phyloP scores from a whole-genome alignment of 768 basidiomycete genomes.

The Fistulinella prunicolor region DNA sequence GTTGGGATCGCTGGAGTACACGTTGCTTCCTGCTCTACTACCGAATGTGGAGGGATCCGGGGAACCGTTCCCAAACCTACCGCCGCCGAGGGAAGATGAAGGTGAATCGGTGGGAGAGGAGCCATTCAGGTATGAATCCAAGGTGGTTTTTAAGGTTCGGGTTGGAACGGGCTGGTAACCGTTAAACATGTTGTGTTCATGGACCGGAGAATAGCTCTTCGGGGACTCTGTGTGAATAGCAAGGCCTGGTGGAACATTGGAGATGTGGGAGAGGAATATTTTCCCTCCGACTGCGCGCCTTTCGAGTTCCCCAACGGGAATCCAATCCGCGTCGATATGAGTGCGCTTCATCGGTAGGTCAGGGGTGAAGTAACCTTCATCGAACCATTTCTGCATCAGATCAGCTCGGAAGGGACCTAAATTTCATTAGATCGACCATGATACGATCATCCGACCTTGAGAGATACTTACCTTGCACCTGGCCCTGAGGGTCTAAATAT shows the following conservation, averaged over 20 bases:
- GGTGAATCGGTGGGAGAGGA: constrained; percentile 68
- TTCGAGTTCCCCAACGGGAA: constrained; percentile 57
- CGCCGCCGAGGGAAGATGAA: constrained; percentile 65
- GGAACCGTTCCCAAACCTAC: constrained; percentile 61
- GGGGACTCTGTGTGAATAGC: constrained; percentile 49
- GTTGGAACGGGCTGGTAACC: constrained; percentile 68
- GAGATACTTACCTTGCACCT: constrained; percentile 70
- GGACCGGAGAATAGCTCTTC: constrained; percentile 39
- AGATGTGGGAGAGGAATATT: constrained; percentile 58
- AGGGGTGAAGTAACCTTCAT: constrained; percentile 82
- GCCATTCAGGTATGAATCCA: constrained; percentile 57
- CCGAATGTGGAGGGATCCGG: constrained; percentile 64
- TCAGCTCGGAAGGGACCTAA: constrained; percentile 87
- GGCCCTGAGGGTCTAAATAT: constrained; percentile 90
- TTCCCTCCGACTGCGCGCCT: constrained; percentile 51
- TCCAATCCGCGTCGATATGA: constrained; percentile 67
- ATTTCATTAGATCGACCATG: constrained; percentile 4
- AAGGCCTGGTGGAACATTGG: constrained; percentile 52
- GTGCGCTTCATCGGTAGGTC: constrained; percentile 83
- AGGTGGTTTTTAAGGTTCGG: constrained; percentile 56
- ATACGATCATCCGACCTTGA: not conserved
- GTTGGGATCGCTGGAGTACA: constrained; percentile 37
- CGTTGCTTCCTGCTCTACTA: constrained; percentile 40
- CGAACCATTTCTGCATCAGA: constrained; percentile 93
- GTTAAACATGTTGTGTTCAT: constrained; percentile 39